Base-by-base conservation (phyloP, 148 eudicot species). In the Salicornia ramosissima region DNA sequence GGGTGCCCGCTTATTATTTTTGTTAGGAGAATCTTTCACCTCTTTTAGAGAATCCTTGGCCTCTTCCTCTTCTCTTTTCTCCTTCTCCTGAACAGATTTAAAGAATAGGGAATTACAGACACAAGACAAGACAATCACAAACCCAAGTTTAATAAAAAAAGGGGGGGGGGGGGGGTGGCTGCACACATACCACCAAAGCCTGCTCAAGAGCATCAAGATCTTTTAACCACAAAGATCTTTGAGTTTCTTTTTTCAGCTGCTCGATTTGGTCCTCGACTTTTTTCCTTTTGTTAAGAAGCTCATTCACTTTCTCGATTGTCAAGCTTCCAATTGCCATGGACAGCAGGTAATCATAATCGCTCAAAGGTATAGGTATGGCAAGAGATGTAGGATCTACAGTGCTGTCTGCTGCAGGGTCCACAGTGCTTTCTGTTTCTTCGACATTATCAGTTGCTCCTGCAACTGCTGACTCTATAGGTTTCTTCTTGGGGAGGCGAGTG, bases 341-440 rank as follows among this genome's bases (percentile, higher is more conserved):
- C 47, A 94, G 74, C 42, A 94, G 83, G 80, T 94, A 94, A 70
- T 90, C 96, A 67, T 83, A 94, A 73, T 94, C 96, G 71, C 86
- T 78, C 24, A 71, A 61, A 15, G 16, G 75, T 19, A 36, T 36
- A 36, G 25, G 24, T 9, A 64, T 34, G 36, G 47, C 21, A 10
- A n/a, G n/a, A n/a, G 45, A 42, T 22, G 49, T 33, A 52, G n/a
- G 47, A 68, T 36, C 68, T 34, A 42, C 64, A 14, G 63, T 11
- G 42, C 16, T 28, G 39, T 62, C 71, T 26, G 60, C 71, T 26
- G 60, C 64, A 9, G 22, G 55, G 36, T 67, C 78, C 50, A 58
- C 81, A 5, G 61, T 45, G 16, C 34, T 70, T 36, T 75, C 89
- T 24, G 69, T 43, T 50, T 83, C 95, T 70, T 81, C 89, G 34